Evolutionary conservation across 1,139 yeast genomes (phyloP).

Genomic region (Debaryomyces fabryi): DNA sequence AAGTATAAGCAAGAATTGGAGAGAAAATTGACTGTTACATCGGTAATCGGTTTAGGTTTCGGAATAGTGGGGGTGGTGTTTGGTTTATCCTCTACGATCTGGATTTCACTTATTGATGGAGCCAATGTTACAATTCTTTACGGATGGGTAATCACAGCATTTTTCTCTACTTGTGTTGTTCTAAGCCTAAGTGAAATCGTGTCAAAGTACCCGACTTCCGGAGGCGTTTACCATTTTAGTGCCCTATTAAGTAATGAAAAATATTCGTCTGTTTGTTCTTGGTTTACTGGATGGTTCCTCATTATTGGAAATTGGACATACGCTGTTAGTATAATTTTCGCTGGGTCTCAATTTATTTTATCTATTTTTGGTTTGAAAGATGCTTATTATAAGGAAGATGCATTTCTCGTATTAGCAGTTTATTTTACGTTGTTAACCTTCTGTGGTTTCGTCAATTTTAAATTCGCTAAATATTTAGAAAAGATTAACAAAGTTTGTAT

Average conservation of each 20-base stretch:
- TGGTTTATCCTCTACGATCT: conserved; percentile 70
- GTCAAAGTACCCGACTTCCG: conserved; percentile 74
- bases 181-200: conserved; percentile 71
- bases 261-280: conserved; percentile 58
- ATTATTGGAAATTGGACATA: conserved; percentile 77
- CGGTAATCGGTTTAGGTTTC: conserved; percentile 74
- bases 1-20: conserved; percentile 70
- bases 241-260: conserved; percentile 64
- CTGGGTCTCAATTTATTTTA: conserved; percentile 72
- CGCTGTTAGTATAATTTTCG: conserved; percentile 70
- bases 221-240: conserved; percentile 75
- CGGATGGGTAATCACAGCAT: conserved; percentile 68
- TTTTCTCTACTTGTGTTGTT: conserved; percentile 64
- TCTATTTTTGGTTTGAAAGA: conserved; percentile 65
- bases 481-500: conserved; percentile 66
- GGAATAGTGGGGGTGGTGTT: conserved; percentile 80
- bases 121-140: conserved; percentile 71
- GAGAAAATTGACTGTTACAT: conserved; percentile 63
- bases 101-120: conserved; percentile 71
- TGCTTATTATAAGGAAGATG: conserved; percentile 59
- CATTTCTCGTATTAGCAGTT: conserved; percentile 55
- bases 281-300: conserved; percentile 79
- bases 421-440: conserved; percentile 57
- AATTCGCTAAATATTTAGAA: conserved; percentile 61
- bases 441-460: conserved; percentile 64